Base-by-base conservation (phyloP, 805 yeast genomes). In the Millerago galiae region DNA sequence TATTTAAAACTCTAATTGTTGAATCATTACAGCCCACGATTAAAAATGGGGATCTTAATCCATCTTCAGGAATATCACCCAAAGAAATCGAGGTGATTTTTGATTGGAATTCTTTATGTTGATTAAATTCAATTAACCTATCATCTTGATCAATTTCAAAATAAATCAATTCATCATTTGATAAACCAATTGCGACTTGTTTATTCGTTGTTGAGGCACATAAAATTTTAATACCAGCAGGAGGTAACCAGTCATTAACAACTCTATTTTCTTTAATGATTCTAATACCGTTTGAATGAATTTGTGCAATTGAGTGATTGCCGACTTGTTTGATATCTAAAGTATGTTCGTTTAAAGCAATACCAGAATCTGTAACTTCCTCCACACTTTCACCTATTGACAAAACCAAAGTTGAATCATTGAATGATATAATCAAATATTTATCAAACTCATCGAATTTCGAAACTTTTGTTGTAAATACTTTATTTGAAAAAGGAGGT, bases 371-470 rank as follows among this genome's bases (percentile, higher is more conserved):
- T 1, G 75, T 69, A 8, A 82, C 83, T 52, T 85, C 89, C 44
- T 83, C 89, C 2, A 86, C 86, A 0, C 77, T 78, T 49, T 85
- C 95, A 8, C 93, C 95, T 38, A 87, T 79, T 2, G 83, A 72
- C 14, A 93, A 61, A 0, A 88, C 83, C 43, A 84, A 66, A 0
- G 96, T 87, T 3, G 81, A 74, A 37, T 79, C 81, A 17, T 74
- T 60, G 50, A 81, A 75, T 1, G 91, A 70, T 4, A 88, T 64
- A 2, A 87, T 77, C 45, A 88, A 71, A 50, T 77, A 83, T 41
- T 74, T 74, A 53, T 85, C 90, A 52, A 58, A 70, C 6, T 52
- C 55, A 35, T 81, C 80, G 6, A 59, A 58, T 2, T 60, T 49
- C 3, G 61, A 53, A 5, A 73, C 53, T 50, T 73, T 77, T 4